A percentile compares a stretch with the other conserved stretches of the same genome.
Evolutionary conservation across 306 rosid genomes (phyloP).

Genomic region (Adenanthera pavonina): DNA sequence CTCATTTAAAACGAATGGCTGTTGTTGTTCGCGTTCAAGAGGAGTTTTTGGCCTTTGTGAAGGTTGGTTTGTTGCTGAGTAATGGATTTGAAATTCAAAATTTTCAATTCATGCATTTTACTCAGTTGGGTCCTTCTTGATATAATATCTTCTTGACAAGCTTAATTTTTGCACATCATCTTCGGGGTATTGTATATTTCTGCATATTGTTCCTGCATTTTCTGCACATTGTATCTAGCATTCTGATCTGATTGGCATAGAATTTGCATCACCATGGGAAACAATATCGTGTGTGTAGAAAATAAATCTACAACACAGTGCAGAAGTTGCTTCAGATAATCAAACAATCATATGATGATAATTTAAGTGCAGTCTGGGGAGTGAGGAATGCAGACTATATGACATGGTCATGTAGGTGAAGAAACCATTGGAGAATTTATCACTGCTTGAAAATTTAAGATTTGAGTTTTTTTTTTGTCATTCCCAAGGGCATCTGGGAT

Average conservation of each 20-base stretch:
- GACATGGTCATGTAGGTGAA: slow-evolving; percentile 11
- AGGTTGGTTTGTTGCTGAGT: slow-evolving; percentile 61
- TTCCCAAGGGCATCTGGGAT: not conserved
- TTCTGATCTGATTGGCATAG: too few species aligned
- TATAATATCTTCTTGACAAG: slow-evolving; percentile 14
- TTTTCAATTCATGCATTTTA: slow-evolving; percentile 33
- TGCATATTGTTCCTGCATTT: not conserved
- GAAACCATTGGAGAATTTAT: slow-evolving; percentile 3
- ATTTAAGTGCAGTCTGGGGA: too few species aligned
- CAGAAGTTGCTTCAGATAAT: too few species aligned
- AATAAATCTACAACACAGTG: too few species aligned
- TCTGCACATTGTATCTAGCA: not conserved
- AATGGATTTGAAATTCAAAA: not conserved
- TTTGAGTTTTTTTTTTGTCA: too few species aligned
- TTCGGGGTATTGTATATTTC: not conserved
- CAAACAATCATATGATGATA: too few species aligned
- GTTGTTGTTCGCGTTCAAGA: slow-evolving; percentile 95
- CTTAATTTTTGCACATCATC: slow-evolving; percentile 2
- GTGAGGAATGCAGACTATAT: not conserved
- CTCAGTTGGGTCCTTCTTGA: slow-evolving; percentile 18
- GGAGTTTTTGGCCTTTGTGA: slow-evolving; percentile 87
- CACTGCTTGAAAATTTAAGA: too few species aligned
- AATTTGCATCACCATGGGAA: too few species aligned
- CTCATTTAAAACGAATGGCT: slow-evolving; percentile 95
- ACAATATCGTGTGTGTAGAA: too few species aligned